Evolutionary conservation across 192 early-diverging fungal species (phyloP).

Genomic region (Backusella australiensis): DNA sequence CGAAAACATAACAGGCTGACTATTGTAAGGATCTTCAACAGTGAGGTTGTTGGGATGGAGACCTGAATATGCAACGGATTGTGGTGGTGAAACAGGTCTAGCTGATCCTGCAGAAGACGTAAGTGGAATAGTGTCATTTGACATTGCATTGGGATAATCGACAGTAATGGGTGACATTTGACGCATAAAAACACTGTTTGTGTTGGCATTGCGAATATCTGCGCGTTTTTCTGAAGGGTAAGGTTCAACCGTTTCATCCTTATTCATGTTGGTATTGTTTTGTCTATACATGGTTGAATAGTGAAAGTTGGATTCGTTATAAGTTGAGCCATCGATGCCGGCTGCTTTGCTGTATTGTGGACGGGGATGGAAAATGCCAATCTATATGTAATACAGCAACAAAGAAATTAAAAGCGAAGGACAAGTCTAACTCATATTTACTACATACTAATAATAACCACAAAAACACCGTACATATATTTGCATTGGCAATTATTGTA

Average conservation of each 20-base stretch:
- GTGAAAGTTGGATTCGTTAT: conserved; percentile 2
- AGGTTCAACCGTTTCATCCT: not conserved
- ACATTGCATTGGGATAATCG: conserved; percentile 9
- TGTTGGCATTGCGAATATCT: not conserved
- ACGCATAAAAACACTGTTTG: conserved; percentile 11
- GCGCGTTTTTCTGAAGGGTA: not conserved
- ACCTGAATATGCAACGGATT: not conserved
- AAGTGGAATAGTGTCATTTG: conserved; percentile 17
- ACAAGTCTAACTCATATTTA: not conserved
- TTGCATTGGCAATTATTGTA: conserved; percentile 17
- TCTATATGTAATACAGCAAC: not conserved
- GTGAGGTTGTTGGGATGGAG: not conserved
- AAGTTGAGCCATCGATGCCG: not conserved
- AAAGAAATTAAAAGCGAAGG: not conserved
- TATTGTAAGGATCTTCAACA: conserved; percentile 12
- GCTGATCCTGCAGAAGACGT: conserved; percentile 1
- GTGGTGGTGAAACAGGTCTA: conserved; percentile 1
- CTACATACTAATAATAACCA: conserved; percentile 20
- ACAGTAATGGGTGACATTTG: conserved; percentile 16
- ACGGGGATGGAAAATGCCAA: conserved; percentile 18
- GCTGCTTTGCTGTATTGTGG: not conserved
- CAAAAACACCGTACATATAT: conserved; percentile 19
- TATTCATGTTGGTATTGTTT: not conserved
- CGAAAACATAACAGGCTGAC: conserved; percentile 9
- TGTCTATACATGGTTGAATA: not conserved